These are phyloP conservation scores for Arxiozyma slooffiae DNA, from an alignment of 1,139 yeast species.

Conservation along the genomic window DNA sequence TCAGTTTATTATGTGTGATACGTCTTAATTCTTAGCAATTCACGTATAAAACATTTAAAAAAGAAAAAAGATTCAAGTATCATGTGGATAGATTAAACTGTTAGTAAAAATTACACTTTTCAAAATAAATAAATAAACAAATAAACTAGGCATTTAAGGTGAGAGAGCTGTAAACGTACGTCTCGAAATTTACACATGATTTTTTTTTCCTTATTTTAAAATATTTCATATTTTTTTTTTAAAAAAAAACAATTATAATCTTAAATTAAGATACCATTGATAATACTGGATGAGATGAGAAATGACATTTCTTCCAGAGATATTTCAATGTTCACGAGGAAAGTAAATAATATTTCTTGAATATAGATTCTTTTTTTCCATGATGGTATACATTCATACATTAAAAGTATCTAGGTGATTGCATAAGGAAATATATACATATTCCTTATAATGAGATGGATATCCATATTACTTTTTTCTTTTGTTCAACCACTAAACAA, in stretches of 20 bases:
- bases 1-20: no score
- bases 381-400: neutral
- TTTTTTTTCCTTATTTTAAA: no score
- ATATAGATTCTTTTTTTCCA: neutral
- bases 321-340: neutral
- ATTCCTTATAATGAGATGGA: slow-evolving; percentile 2
- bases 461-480: neutral
- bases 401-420: neutral
- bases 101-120: neutral
- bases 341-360: neutral
- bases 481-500: neutral
- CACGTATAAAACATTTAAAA: neutral
- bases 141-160: neutral
- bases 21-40: neutral
- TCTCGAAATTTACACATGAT: neutral
- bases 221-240: no score
- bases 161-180: neutral
- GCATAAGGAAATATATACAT: neutral
- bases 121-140: neutral
- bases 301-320: neutral
- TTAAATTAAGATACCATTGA: neutral
- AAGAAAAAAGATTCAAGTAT: neutral
- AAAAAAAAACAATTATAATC: no score
- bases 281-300: neutral
- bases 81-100: neutral